Evolutionary conservation across 176 grass and related monocot genomes (phyloP).

Genomic region (Carex littledalei): DNA sequence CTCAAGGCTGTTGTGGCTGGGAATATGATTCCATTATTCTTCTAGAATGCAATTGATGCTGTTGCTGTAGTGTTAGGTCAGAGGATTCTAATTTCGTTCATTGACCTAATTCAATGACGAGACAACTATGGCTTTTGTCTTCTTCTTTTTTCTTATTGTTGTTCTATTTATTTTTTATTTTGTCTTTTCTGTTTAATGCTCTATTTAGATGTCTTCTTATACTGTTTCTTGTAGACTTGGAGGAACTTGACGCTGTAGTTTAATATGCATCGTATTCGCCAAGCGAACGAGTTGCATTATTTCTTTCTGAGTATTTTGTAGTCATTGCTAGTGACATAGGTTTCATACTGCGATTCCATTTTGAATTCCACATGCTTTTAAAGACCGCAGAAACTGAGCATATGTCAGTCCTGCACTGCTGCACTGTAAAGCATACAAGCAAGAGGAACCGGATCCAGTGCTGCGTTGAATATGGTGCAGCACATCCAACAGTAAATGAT

Average conservation of each 20-base stretch:
- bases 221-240: too few species aligned
- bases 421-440: too few species aligned
- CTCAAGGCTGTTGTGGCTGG: constrained; percentile 14
- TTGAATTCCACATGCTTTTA: too few species aligned
- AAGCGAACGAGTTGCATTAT: not conserved
- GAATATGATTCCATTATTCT: constrained; percentile 12
- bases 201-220: not conserved
- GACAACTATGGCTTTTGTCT: not conserved
- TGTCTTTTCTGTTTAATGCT: not conserved
- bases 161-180: not conserved
- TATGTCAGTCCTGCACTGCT: too few species aligned
- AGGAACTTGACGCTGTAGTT: too few species aligned
- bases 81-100: not conserved
- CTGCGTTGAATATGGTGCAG: too few species aligned
- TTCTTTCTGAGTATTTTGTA: not conserved
- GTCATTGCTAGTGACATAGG: too few species aligned
- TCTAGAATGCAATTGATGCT: constrained; percentile 12
- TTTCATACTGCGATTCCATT: not conserved
- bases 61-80: constrained; percentile 14
- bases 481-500: too few species aligned
- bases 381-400: too few species aligned
- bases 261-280: too few species aligned
- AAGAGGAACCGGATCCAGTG: too few species aligned
- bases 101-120: not conserved
- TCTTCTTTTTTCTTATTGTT: not conserved